A percentile compares a stretch with the other conserved stretches of the same genome.
phyloP scores from a whole-genome alignment of 2,329 filamentous ascomycete species.

The Berkeleyomyces basicola region DNA sequence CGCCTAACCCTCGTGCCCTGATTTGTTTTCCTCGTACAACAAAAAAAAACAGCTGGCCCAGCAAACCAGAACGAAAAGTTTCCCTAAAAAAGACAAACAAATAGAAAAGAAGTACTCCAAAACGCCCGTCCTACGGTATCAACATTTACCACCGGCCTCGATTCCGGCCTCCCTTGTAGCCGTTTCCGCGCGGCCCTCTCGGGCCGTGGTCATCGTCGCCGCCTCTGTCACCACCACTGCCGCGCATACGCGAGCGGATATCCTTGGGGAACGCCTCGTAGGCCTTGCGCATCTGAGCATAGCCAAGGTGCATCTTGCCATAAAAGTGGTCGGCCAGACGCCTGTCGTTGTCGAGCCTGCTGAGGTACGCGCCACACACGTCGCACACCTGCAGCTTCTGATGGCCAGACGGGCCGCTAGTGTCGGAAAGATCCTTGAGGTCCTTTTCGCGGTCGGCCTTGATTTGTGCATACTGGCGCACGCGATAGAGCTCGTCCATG shows the following conservation, averaged over 20 bases:
- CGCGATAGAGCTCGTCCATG: slow-evolving; percentile 74
- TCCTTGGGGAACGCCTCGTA: slow-evolving; percentile 77
- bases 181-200: slow-evolving; percentile 31
- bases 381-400: slow-evolving; percentile 98
- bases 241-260: slow-evolving; percentile 52
- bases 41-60: background rate
- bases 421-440: slow-evolving; percentile 79
- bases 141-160: slow-evolving; percentile 29
- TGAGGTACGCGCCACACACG: slow-evolving; percentile 90
- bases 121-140: background rate
- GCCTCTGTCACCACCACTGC: slow-evolving; percentile 31
- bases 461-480: slow-evolving; percentile 61
- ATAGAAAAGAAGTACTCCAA: background rate
- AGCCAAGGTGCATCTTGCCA: slow-evolving; percentile 97
- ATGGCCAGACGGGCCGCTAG: slow-evolving; percentile 79
- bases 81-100: background rate
- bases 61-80: background rate
- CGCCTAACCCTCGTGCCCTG: background rate
- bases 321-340: slow-evolving; percentile 94
- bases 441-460: slow-evolving; percentile 78
- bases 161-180: slow-evolving; percentile 33
- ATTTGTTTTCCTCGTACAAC: background rate
- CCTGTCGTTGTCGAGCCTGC: slow-evolving; percentile 82
- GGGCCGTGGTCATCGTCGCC: slow-evolving; percentile 30
- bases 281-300: slow-evolving; percentile 94